A percentile compares a stretch with the other conserved stretches of the same genome.
Evolutionary conservation across 495 filamentous ascomycete genomes (phyloP).

Genomic region (Rhizodiscina lignyota): DNA sequence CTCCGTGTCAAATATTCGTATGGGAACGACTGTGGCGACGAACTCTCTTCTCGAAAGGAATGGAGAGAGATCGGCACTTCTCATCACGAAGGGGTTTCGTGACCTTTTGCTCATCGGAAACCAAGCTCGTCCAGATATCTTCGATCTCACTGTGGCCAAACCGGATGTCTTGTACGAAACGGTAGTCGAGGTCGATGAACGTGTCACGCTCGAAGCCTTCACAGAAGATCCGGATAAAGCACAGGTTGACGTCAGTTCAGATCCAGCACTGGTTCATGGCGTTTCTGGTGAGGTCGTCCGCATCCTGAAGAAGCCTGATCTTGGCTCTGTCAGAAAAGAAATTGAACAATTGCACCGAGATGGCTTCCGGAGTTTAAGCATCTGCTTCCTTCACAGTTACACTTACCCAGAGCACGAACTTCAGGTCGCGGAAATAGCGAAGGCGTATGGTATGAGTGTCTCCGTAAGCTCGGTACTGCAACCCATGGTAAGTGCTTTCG

Average conservation of each 20-base stretch:
- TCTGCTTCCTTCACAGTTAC: no score
- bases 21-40: constrained; percentile 17
- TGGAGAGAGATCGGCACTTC: constrained; percentile 6
- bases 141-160: constrained; percentile 12
- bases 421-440: no score
- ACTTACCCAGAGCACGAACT: no score
- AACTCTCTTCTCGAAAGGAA: constrained; percentile 15
- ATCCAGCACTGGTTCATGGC: constrained; percentile 5
- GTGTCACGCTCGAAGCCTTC: constrained; percentile 16
- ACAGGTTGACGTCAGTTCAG: constrained; percentile 8
- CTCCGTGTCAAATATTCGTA: constrained; percentile 8
- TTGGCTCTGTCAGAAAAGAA: no score
- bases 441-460: no score
- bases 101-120: constrained; percentile 17
- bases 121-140: constrained; percentile 14
- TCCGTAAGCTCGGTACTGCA: no score
- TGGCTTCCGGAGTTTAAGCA: constrained; percentile 14
- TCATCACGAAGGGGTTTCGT: constrained; percentile 13
- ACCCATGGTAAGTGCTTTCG: no score
- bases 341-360: constrained; percentile 25
- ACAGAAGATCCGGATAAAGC: constrained; percentile 14
- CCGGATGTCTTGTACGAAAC: constrained; percentile 8
- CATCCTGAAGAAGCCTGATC: no score
- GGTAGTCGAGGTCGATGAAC: constrained; percentile 16
- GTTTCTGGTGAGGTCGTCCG: constrained; percentile 4